These are phyloP conservation scores for Trametes cinnabarina DNA, from an alignment of 768 basidiomycete species.

Conservation along the genomic window DNA sequence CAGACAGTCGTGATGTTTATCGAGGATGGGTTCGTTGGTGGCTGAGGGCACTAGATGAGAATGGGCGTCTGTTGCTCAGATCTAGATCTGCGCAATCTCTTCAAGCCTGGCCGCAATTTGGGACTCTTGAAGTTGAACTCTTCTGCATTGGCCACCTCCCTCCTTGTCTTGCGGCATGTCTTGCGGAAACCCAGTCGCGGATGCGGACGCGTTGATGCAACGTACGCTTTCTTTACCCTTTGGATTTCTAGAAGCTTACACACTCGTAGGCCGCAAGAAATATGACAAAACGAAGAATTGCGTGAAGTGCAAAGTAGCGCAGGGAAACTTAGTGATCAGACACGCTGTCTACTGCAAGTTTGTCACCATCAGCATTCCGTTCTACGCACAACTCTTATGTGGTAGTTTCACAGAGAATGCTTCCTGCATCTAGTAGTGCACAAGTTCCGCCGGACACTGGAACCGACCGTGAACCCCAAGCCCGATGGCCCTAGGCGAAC, in stretches of 20 bases:
- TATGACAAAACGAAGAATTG: slow-evolving; percentile 67
- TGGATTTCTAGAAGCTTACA: neutral
- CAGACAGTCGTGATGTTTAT: neutral
- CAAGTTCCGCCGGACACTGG: slow-evolving; percentile 65
- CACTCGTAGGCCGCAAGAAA: slow-evolving; percentile 53
- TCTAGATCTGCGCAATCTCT: slow-evolving; percentile 1
- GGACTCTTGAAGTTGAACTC: too few relatives aligned
- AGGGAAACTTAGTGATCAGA: slow-evolving; percentile 69
- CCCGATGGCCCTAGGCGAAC: slow-evolving; percentile 56
- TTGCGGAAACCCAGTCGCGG: slow-evolving; percentile 64
- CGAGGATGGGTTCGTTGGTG: neutral
- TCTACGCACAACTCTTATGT: neutral
- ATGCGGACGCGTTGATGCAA: slow-evolving; percentile 63
- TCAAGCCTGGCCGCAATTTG: too few relatives aligned
- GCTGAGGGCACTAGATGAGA: neutral
- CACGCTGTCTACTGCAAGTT: slow-evolving; percentile 87
- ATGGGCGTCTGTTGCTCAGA: slow-evolving; percentile 8
- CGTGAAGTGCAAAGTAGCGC: slow-evolving; percentile 68
- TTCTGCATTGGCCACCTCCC: too few relatives aligned
- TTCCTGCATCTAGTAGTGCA: slow-evolving; percentile 59
- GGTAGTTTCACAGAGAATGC: slow-evolving; percentile 48
- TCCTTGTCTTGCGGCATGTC: slow-evolving; percentile 16
- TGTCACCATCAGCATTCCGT: neutral
- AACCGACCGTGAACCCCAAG: slow-evolving; percentile 60
- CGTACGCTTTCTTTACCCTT: slow-evolving; percentile 41